Evolutionary conservation across 176 grass and related monocot species (phyloP).

Genomic region (Alloteropsis semialata): DNA sequence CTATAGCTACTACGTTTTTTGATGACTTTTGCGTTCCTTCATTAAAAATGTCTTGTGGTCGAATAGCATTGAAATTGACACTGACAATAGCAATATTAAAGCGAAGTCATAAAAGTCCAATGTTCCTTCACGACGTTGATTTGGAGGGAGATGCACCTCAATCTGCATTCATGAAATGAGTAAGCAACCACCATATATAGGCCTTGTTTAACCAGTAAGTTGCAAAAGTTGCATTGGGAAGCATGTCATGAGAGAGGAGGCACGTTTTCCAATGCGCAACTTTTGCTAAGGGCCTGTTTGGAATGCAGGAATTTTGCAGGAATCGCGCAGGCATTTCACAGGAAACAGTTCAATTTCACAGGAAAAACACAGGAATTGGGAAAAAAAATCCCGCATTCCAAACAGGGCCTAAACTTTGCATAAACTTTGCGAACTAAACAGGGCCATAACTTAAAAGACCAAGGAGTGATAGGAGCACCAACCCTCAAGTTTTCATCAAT

Average conservation of each 20-base stretch:
- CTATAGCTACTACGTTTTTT: neutral
- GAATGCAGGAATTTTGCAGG: too few relatives aligned
- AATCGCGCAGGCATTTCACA: too few relatives aligned
- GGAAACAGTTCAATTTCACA: too few relatives aligned
- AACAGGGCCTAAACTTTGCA: too few relatives aligned
- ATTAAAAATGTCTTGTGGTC: neutral
- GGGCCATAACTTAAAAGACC: neutral
- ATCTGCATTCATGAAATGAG: conserved; percentile 23
- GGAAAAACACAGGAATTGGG: too few relatives aligned
- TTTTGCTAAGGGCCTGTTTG: too few relatives aligned
- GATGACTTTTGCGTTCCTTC: neutral
- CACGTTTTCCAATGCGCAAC: too few relatives aligned
- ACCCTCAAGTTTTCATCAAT: conserved; percentile 16
- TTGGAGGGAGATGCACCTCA: conserved; percentile 15
- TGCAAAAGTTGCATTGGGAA: too few relatives aligned
- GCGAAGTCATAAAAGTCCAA: conserved; percentile 13
- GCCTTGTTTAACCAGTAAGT: too few relatives aligned
- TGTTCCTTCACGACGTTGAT: conserved; percentile 6
- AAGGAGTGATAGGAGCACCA: neutral
- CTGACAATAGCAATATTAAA: conserved; percentile 31
- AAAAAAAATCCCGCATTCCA: too few relatives aligned
- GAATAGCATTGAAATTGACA: neutral
- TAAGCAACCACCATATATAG: neutral
- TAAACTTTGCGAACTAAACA: too few relatives aligned
- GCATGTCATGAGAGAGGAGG: too few relatives aligned